Base-by-base conservation (phyloP, 805 yeast genomes). In the Candida loeiensis region DNA sequence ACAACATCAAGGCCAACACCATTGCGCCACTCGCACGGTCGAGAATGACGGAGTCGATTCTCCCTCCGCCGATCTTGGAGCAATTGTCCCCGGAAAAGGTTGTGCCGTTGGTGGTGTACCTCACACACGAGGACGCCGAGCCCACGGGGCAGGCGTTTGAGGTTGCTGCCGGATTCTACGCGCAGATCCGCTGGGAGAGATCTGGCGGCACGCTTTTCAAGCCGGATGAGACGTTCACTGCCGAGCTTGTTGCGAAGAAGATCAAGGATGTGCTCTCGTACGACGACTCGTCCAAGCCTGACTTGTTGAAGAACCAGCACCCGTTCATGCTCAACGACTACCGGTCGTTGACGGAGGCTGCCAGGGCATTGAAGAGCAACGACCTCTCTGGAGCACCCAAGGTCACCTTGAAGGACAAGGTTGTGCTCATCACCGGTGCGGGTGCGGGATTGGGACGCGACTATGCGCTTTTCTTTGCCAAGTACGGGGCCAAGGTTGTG, bases 11-110 rank as follows among this genome's bases (percentile, higher is more conserved):
- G 46, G 87, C 85, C 35, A 91, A 91, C 61, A 80, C 82, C 25
- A 89, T 91, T 68, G 96, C 96, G 4, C 97, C 98, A 17, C 74
- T 91, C 49, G 98, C 98, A 16, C 85, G 90, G 56, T 86, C 96
- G 24, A 80, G 96, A 71, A 90, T 91, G 97, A 91, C 98, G 17
- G 96, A 89, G 68, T 77, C 81, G 21, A 76, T 91, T 37, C 69
- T 91, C 52, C 96, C 98, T 22, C 85, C 88, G 21, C 88, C 89
- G 40, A 67, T 91, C 43, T 76, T 91, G 64, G 83, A 83, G 57
- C 77, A 78, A 55, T 73, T 91, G 54, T 77, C 81, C 40, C 95
- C 98, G 1, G 93, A 86, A 50, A 87, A 85, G 62, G 79, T 91
- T 50, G 90, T 91, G n/a, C 97, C 98, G 3, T 73, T 91, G 48